Conservation (phyloP, 805 yeast species). For the Candida sphagnicola region DNA sequence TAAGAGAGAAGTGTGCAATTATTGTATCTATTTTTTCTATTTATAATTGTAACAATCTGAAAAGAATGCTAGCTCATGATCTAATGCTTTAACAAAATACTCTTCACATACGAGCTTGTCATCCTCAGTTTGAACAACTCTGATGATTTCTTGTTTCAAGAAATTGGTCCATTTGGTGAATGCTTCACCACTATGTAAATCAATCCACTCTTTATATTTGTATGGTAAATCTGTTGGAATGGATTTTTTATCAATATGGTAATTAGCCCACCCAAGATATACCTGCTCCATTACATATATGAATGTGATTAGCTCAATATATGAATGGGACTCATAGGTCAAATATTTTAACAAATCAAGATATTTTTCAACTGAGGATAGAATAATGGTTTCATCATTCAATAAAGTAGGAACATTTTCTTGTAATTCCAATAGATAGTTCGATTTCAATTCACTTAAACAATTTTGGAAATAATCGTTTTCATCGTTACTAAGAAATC, state of each 20-base stretch:
- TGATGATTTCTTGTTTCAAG: constrained; percentile 39
- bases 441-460: constrained; percentile 19
- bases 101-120: constrained; percentile 11
- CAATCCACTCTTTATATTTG: constrained; percentile 50
- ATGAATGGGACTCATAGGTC: constrained; percentile 21
- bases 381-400: constrained; percentile 10
- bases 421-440: constrained; percentile 17
- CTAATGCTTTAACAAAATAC: constrained; percentile 30
- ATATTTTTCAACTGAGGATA: constrained; percentile 37
- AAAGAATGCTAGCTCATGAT: constrained; percentile 44
- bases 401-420: constrained; percentile 17
- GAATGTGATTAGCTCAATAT: constrained; percentile 41
- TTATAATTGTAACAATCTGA: constrained; percentile 39
- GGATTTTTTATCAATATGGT: constrained; percentile 15
- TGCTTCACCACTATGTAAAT: constrained; percentile 45
- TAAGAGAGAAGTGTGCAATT: too few species aligned
- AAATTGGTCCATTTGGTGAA: constrained; percentile 48
- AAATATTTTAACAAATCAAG: constrained; percentile 29
- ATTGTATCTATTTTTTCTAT: too few species aligned
- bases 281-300: constrained; percentile 47
- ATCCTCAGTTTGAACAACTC: constrained; percentile 25
- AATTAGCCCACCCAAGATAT: constrained; percentile 50
- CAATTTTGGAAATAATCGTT: constrained; percentile 40
- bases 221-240: constrained; percentile 31
- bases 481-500: constrained; percentile 46